Evolutionary conservation across 225 moss, liverwort and hornwort genomes (phyloP).

Genomic region (Anthoceros angustus): DNA sequence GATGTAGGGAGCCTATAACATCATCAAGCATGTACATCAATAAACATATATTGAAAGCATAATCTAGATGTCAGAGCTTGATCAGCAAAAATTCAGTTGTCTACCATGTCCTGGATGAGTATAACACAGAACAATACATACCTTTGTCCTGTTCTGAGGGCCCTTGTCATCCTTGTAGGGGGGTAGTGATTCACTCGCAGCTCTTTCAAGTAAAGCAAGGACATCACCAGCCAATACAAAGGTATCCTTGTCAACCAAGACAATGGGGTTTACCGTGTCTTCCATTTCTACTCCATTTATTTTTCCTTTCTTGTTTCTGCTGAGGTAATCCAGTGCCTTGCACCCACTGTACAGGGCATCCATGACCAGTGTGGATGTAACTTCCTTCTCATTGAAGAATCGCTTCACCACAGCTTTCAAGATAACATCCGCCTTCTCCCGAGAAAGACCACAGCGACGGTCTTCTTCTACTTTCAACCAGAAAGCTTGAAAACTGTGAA

Average conservation of each 20-base stretch:
- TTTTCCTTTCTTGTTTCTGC: conserved; percentile 92
- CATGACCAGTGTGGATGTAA: conserved; percentile 96
- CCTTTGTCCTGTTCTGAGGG: conserved; percentile 98
- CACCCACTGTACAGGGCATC: conserved; percentile 99
- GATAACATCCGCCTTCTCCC: conserved; percentile 94
- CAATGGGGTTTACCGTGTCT: conserved; percentile 71
- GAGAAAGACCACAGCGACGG: conserved; percentile 67
- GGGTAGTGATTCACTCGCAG: conserved; percentile 76
- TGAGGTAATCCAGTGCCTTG: conserved; percentile 89
- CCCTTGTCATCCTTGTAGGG: conserved; percentile 99
- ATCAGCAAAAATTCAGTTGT: neutral
- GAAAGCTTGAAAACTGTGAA: conserved; percentile 77
- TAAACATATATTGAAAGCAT: too few relatives aligned
- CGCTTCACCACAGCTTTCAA: conserved; percentile 94
- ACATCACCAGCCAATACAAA: conserved; percentile 97
- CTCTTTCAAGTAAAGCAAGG: conserved; percentile 72
- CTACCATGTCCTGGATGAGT: neutral
- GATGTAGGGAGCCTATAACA: too few relatives aligned
- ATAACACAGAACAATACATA: conserved; percentile 10
- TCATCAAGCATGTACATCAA: too few relatives aligned
- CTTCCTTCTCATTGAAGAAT: conserved; percentile 98
- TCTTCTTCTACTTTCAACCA: conserved; percentile 88
- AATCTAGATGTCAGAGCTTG: neutral
- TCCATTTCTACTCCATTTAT: conserved; percentile 86
- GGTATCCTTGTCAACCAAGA: conserved; percentile 98